Evolutionary conservation across 805 yeast species (phyloP).

Genomic region (Spathaspora passalidarum): DNA sequence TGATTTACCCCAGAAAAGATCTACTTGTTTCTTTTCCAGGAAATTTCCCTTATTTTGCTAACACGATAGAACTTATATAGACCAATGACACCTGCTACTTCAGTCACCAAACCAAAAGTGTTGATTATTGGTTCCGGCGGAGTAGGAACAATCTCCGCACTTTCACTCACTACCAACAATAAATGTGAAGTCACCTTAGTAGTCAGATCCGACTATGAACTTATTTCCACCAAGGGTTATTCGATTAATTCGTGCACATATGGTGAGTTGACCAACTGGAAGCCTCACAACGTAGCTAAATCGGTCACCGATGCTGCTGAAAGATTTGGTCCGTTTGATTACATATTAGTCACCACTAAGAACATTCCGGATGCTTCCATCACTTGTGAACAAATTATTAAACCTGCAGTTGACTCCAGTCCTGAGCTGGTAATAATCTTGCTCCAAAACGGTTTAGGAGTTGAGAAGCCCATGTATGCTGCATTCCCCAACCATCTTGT

Average conservation of each 20-base stretch:
- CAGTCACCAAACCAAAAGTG: slow-evolving; percentile 28
- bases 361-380: slow-evolving; percentile 33
- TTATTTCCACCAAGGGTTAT: slow-evolving; percentile 26
- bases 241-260: slow-evolving; percentile 30
- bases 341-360: slow-evolving; percentile 37
- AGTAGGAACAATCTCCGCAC: slow-evolving; percentile 76
- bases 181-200: slow-evolving; percentile 39
- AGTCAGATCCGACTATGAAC: slow-evolving; percentile 34
- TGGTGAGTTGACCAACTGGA: slow-evolving; percentile 27
- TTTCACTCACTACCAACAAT: slow-evolving; percentile 50
- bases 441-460: slow-evolving; percentile 39
- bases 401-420: slow-evolving; percentile 27
- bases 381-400: slow-evolving; percentile 42
- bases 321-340: slow-evolving; percentile 29
- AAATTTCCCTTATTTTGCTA: too few species aligned
- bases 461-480: slow-evolving; percentile 29
- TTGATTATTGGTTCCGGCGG: slow-evolving; percentile 82
- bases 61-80: too few species aligned
- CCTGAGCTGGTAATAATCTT: slow-evolving; percentile 27
- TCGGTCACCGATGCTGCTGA: slow-evolving; percentile 27
- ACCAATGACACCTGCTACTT: neutral
- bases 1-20: too few species aligned
- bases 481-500: slow-evolving; percentile 32
- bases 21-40: too few species aligned
- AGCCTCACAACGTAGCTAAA: slow-evolving; percentile 27